Evolutionary conservation across 2,329 filamentous ascomycete species (phyloP).

Genomic region (Orbilia oligospora): DNA sequence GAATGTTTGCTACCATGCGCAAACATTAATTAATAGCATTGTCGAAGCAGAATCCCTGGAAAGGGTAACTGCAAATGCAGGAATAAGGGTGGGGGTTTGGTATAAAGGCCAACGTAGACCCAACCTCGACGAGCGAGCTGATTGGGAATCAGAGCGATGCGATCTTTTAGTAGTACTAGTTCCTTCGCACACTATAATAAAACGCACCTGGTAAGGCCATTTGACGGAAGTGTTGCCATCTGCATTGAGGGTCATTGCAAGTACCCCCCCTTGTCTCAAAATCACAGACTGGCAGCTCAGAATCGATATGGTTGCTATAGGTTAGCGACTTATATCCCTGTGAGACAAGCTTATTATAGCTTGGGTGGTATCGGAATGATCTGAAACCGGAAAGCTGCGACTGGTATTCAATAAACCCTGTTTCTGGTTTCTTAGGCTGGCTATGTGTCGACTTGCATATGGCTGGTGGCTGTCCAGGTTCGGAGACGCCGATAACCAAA

Average conservation of each 20-base stretch:
- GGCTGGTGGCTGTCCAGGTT: neutral
- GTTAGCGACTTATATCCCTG: conserved; percentile 90
- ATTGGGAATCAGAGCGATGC: conserved; percentile 8
- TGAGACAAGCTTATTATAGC: conserved; percentile 77
- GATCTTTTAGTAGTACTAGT: conserved; percentile 1
- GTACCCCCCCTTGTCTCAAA: conserved; percentile 78
- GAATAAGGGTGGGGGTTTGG: neutral
- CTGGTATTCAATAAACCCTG: conserved; percentile 78
- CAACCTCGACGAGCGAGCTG: conserved; percentile 13
- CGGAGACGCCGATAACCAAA: conserved; percentile 58
- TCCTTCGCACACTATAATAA: conserved; percentile 46
- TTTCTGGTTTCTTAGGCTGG: conserved; percentile 59
- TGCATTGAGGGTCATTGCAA: conserved; percentile 82
- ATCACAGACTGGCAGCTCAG: conserved; percentile 80
- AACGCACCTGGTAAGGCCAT: conserved; percentile 83
- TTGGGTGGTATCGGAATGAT: conserved; percentile 89
- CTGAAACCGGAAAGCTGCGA: conserved; percentile 87
- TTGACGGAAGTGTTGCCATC: conserved; percentile 83
- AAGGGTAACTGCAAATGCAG: conserved; percentile 54
- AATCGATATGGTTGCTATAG: conserved; percentile 91
- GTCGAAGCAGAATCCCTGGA: conserved; percentile 46
- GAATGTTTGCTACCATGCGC: neutral
- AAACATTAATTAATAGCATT: neutral
- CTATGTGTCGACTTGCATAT: conserved; percentile 28
- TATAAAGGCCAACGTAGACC: neutral